phyloP scores from a whole-genome alignment of 2,329 filamentous ascomycete genomes.

The Xylaria sp. region DNA sequence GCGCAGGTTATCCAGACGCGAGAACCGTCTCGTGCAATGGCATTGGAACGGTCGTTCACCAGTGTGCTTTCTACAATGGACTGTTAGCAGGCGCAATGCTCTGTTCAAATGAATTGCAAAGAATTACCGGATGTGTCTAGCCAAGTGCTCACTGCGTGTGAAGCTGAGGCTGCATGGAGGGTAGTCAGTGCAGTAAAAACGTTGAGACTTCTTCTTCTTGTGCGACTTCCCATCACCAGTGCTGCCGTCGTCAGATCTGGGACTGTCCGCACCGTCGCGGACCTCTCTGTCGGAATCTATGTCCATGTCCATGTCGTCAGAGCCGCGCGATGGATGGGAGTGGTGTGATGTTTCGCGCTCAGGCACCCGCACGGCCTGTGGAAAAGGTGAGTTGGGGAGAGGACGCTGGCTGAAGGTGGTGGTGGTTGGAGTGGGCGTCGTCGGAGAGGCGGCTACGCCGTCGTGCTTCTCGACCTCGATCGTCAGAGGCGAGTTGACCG shows the following conservation, averaged over 20 bases:
- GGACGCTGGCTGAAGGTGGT: conserved; percentile 52
- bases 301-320: conserved; percentile 70
- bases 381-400: conserved; percentile 49
- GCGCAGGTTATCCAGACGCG: conserved; percentile 85
- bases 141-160: conserved; percentile 90
- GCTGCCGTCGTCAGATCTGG: conserved; percentile 59
- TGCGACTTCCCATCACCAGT: conserved; percentile 62
- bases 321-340: conserved; percentile 53
- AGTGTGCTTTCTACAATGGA: conserved; percentile 73
- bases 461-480: conserved; percentile 30
- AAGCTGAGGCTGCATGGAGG: conserved; percentile 93
- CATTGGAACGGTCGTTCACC: conserved; percentile 96
- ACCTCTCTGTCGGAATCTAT: conserved; percentile 61
- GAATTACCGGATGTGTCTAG: conserved; percentile 80
- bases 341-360: conserved; percentile 55
- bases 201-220: conserved; percentile 95
- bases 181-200: conserved; percentile 94
- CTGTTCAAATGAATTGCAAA: conserved; percentile 2
- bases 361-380: conserved; percentile 44
- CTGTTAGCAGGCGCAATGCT: conserved; percentile 19
- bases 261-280: conserved; percentile 44
- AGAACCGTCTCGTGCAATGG: conserved; percentile 89
- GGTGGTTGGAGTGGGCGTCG: conserved; percentile 57
- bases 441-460: conserved; percentile 26
- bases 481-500: conserved; percentile 41